Conservation (phyloP, 192 early-diverging fungal species). For the Blastocladiella britannica region DNA sequence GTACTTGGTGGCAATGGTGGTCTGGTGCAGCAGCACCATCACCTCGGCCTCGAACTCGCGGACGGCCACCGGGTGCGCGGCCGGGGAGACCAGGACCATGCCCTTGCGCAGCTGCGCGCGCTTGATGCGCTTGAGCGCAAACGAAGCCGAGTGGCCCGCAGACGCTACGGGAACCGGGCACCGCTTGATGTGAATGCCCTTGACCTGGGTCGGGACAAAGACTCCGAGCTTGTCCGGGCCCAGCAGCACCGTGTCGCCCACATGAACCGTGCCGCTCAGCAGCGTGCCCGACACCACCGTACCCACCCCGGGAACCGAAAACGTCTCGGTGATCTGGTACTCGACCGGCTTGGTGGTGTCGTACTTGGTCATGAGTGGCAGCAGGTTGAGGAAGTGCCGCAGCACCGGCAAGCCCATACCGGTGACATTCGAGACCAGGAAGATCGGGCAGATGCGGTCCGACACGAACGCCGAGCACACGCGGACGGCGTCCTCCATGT, state of each 20-base stretch:
- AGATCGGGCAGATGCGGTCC: constrained; percentile 82
- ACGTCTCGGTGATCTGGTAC: constrained; percentile 76
- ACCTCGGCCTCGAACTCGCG: constrained; percentile 77
- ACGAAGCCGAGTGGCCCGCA: constrained; percentile 65
- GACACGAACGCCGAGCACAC: constrained; percentile 63
- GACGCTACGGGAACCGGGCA: constrained; percentile 48
- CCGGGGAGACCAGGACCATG: constrained; percentile 15
- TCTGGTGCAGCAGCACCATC: constrained; percentile 67
- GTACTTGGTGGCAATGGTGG: constrained; percentile 72
- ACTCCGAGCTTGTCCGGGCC: constrained; percentile 71
- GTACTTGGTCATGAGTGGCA: constrained; percentile 43
- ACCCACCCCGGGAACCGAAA: constrained; percentile 72
- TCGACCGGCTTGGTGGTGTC: constrained; percentile 36
- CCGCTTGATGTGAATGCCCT: constrained; percentile 77
- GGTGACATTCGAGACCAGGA: constrained; percentile 78
- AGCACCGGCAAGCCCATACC: constrained; percentile 55
- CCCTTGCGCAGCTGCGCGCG: constrained; percentile 57
- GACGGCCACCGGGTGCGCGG: constrained; percentile 25
- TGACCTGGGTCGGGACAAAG: constrained; percentile 53
- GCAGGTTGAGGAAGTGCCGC: constrained; percentile 63
- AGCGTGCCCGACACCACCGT: constrained; percentile 78
- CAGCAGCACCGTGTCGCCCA: constrained; percentile 59
- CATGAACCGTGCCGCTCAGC: constrained; percentile 42
- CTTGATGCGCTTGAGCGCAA: constrained; percentile 70
- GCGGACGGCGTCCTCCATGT: constrained; percentile 48